phyloP scores from a whole-genome alignment of 1,284 basidiomycete genomes.

The Cryptococcus floricola region DNA sequence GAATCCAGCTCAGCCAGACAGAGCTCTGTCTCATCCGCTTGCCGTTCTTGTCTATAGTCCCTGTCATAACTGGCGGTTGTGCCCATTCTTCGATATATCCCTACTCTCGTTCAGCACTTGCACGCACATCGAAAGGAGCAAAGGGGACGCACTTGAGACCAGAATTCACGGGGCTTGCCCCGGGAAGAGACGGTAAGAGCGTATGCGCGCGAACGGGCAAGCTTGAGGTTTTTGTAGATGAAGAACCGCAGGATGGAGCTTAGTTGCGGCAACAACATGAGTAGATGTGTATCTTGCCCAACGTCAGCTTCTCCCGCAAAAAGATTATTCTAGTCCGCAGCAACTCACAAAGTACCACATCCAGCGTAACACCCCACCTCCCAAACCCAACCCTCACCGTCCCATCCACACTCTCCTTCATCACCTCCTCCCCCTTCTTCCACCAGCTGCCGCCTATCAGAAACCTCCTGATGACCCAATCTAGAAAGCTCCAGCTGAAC shows the following conservation, averaged over 20 bases:
- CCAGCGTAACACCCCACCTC: slow-evolving; percentile 21
- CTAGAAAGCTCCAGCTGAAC: slow-evolving; percentile 35
- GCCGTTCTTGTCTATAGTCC: slow-evolving; percentile 20
- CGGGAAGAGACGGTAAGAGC: slow-evolving; percentile 73
- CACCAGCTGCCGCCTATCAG: slow-evolving; percentile 27
- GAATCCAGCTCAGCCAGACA: slow-evolving; percentile 47
- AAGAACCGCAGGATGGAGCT: slow-evolving; percentile 72
- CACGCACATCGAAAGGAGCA: neutral
- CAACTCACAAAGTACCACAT: slow-evolving; percentile 41
- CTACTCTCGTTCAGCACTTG: slow-evolving; percentile 19
- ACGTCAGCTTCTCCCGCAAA: neutral
- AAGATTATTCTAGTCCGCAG: neutral
- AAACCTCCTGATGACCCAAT: slow-evolving; percentile 43
- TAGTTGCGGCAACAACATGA: slow-evolving; percentile 68
- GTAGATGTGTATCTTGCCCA: slow-evolving; percentile 64
- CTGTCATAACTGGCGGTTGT: slow-evolving; percentile 55
- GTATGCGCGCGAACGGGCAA: slow-evolving; percentile 67
- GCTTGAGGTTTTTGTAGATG: slow-evolving; percentile 68
- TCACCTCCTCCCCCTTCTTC: slow-evolving; percentile 17
- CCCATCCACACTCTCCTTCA: slow-evolving; percentile 21
- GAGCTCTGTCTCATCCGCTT: slow-evolving; percentile 26
- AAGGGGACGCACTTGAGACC: slow-evolving; percentile 50
- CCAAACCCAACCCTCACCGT: slow-evolving; percentile 31
- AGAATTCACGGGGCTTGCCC: slow-evolving; percentile 74
- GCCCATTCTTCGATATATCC: slow-evolving; percentile 86